Evolutionary conservation across 306 rosid genomes (phyloP).

Genomic region (Medicago lupulina): DNA sequence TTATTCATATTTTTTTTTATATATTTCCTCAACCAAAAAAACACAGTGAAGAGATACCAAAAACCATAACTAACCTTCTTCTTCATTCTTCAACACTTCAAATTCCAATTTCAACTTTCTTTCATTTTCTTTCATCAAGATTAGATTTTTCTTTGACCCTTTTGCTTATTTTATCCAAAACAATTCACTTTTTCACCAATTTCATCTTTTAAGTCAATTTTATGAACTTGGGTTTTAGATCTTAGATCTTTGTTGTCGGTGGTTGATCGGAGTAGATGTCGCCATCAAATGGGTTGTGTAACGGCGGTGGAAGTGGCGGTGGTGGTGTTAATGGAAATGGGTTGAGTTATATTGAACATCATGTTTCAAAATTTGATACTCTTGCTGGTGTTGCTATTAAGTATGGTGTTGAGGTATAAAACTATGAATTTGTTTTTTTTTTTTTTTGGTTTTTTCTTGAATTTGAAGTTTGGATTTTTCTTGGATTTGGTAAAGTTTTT

Average conservation of each 20-base stretch:
- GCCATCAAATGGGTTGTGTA: slow-evolving; percentile 62
- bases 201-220: slow-evolving; percentile 26
- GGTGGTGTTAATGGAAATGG: slow-evolving; percentile 48
- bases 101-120: slow-evolving; percentile 23
- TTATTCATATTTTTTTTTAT: not conserved
- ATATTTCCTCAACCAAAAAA: not conserved
- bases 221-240: slow-evolving; percentile 40
- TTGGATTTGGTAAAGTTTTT: slow-evolving; percentile 22
- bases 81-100: not conserved
- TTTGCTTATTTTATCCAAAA: slow-evolving; percentile 26
- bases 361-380: slow-evolving; percentile 80
- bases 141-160: slow-evolving; percentile 51
- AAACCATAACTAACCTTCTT: slow-evolving; percentile 12
- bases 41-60: not conserved
- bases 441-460: not conserved
- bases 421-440: not conserved
- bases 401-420: slow-evolving; percentile 87
- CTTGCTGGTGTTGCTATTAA: slow-evolving; percentile 92
- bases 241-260: slow-evolving; percentile 56
- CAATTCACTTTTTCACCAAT: slow-evolving; percentile 6
- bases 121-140: slow-evolving; percentile 41
- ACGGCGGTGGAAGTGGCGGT: slow-evolving; percentile 44
- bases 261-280: slow-evolving; percentile 64
- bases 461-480: slow-evolving; percentile 25
- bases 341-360: slow-evolving; percentile 66